Percentiles rank a stretch among this genome's conserved stretches.
Evolutionary conservation across 441 rosid species (phyloP).

Genomic region (Euphorbia schlechtendalii): DNA sequence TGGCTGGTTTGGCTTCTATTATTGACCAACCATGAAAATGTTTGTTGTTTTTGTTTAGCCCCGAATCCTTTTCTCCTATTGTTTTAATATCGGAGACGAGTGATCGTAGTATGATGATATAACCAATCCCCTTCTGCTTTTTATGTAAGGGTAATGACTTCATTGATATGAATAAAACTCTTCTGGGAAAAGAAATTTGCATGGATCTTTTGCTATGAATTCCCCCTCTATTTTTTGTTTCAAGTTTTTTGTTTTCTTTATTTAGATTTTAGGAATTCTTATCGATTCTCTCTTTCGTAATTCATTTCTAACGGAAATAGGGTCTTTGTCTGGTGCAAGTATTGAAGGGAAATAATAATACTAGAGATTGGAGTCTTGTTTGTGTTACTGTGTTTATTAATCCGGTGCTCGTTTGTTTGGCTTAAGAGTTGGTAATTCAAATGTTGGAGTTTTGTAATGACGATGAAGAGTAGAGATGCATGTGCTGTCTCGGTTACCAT

Average conservation of each 20-base stretch:
- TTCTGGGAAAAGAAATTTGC: conserved; percentile 10
- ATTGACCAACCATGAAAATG: conserved; percentile 36
- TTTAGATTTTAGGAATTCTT: too few relatives aligned
- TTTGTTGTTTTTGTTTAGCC: conserved; percentile 1
- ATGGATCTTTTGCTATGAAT: neutral
- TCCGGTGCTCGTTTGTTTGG: too few relatives aligned
- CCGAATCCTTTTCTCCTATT: neutral
- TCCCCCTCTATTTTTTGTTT: too few relatives aligned
- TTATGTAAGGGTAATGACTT: conserved; percentile 28
- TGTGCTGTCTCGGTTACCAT: conserved; percentile 26
- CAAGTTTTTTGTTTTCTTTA: too few relatives aligned
- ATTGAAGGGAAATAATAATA: too few relatives aligned
- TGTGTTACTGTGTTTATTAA: too few relatives aligned
- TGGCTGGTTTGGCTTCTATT: conserved; percentile 47
- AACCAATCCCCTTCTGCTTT: conserved; percentile 37
- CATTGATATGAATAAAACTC: too few relatives aligned
- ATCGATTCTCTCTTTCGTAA: too few relatives aligned
- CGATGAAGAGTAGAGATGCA: conserved; percentile 15
- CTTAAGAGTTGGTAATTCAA: too few relatives aligned
- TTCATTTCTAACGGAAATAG: too few relatives aligned
- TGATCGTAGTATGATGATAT: conserved; percentile 8
- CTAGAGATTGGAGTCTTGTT: too few relatives aligned
- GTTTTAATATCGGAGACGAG: conserved; percentile 3
- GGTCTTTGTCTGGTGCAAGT: too few relatives aligned
- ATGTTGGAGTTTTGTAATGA: conserved; percentile 7